Evolutionary conservation across 331 rosid genomes (phyloP), one percentile per base, ranked within the genome.

Genomic region (Rhamnella rubrinervis): DNA sequence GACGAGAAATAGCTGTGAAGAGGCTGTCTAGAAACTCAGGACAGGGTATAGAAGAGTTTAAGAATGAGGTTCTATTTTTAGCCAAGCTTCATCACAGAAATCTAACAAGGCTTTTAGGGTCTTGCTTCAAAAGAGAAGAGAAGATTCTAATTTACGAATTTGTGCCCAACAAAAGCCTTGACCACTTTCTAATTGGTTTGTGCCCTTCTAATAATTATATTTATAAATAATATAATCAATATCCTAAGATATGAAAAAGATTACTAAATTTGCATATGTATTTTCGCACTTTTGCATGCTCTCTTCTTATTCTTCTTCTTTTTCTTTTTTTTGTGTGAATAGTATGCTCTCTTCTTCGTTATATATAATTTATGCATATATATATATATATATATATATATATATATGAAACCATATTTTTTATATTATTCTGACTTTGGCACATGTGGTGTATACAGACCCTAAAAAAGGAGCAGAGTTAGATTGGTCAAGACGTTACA

Each of bases 151-250:
- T 89, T 49, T 89, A 89, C 66, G 88, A 89, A 71, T 86, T 69
- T 56, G 78, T 83, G 19, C 79, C 86, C 39, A 89, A 89, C 79
- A 89, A 86, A 64, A 89, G 90, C 77, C 84, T 89, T 8, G 90
- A 89, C 77, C 39, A 55, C 64, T 79, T 86, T 66, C 64, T 89
- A 56, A 86, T 75, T 49, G 87, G 96, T 86, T 55, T 55, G 75
- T 15, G 31, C 31, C 25, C 13, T 57, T 52, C 56, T 41, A 16
- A 26, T 26, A 26, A 26, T 26, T 2, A 26, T 26, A 26, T 26
- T 1, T 26, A 26, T 26, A 3, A 26, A 26, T 26, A 26, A 26
- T 26, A 26, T 26, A 1, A 26, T 3, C 23, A 23, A 23, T 3
- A 3, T 26, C 31, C 31, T 3, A 26, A 26, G 31, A 26, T 2